These are phyloP conservation scores for Thielaviopsis euricoi DNA, from an alignment of 2,329 filamentous ascomycete species.

Conservation along the genomic window DNA sequence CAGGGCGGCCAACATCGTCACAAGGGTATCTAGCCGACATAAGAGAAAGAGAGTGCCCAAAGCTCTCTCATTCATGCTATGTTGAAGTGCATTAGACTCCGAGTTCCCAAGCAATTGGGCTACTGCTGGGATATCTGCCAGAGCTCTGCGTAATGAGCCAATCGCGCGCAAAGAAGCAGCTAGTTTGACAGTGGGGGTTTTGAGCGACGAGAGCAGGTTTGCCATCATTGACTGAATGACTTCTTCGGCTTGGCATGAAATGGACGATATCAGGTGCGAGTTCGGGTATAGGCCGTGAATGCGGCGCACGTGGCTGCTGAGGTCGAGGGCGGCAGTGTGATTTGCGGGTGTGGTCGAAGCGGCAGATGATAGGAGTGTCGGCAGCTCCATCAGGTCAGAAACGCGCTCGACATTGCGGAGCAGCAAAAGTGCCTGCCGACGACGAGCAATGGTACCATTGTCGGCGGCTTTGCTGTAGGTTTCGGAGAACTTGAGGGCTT, in stretches of 20 bases:
- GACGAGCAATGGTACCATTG: conserved; percentile 51
- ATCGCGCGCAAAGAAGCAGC: conserved; percentile 81
- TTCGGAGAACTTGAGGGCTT: conserved; percentile 64
- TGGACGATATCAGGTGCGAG: conserved; percentile 56
- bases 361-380: conserved; percentile 66
- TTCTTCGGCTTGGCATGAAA: conserved; percentile 62
- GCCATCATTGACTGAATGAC: conserved; percentile 80
- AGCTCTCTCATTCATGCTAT: conserved; percentile 36
- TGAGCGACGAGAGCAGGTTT: conserved; percentile 64
- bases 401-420: conserved; percentile 78
- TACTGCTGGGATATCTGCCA: conserved; percentile 42
- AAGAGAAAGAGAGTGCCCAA: conserved; percentile 76
- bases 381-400: conserved; percentile 80
- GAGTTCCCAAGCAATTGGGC: conserved; percentile 1
- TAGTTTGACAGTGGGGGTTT: conserved; percentile 65
- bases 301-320: conserved; percentile 84
- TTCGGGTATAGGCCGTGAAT: conserved; percentile 68
- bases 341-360: conserved; percentile 51
- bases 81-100: background rate
- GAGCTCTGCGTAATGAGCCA: conserved; percentile 74
- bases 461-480: conserved; percentile 63
- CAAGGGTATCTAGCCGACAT: conserved; percentile 65
- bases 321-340: conserved; percentile 77
- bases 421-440: conserved; percentile 66
- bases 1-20: conserved; percentile 64